A percentile compares a stretch with the other conserved stretches of the same genome.
Evolutionary conservation across 495 filamentous ascomycete species (phyloP).

Genomic region (Talaromyces adpressus): DNA sequence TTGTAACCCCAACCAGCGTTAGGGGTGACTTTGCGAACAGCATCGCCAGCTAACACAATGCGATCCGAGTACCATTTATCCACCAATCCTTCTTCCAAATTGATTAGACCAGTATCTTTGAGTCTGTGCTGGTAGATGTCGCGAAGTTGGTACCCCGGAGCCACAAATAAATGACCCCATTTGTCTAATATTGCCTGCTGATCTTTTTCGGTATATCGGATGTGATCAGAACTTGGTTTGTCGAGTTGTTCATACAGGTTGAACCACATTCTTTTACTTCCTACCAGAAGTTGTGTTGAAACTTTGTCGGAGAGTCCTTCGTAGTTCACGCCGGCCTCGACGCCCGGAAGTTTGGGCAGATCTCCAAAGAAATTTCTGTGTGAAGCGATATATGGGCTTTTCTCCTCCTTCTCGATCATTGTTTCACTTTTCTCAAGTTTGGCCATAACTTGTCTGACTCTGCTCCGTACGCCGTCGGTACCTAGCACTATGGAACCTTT

Average conservation of each 20-base stretch:
- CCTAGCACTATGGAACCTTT: slow-evolving; percentile 19
- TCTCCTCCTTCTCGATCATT: not conserved
- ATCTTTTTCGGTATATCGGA: slow-evolving; percentile 23
- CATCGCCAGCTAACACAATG: slow-evolving; percentile 30
- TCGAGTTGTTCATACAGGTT: slow-evolving; percentile 18
- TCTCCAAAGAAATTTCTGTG: slow-evolving; percentile 28
- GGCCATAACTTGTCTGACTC: slow-evolving; percentile 1
- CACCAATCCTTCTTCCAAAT: slow-evolving; percentile 28
- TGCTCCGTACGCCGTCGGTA: slow-evolving; percentile 19
- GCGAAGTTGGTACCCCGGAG: slow-evolving; percentile 17
- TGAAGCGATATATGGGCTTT: slow-evolving; percentile 9
- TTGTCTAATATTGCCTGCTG: slow-evolving; percentile 5
- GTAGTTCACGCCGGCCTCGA: not conserved
- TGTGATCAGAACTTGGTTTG: slow-evolving; percentile 6
- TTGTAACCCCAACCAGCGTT: slow-evolving; percentile 24
- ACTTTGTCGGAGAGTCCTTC: not conserved
- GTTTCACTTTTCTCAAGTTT: slow-evolving; percentile 14
- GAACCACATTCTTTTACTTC: slow-evolving; percentile 18
- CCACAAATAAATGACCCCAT: slow-evolving; percentile 13
- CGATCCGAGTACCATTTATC: slow-evolving; percentile 25
- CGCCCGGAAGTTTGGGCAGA: slow-evolving; percentile 6
- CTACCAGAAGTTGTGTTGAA: slow-evolving; percentile 15
- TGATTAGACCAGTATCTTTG: slow-evolving; percentile 10
- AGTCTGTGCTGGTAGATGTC: slow-evolving; percentile 24
- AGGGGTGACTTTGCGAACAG: slow-evolving; percentile 29